These are phyloP conservation scores for Crepidotus variabilis DNA, from an alignment of 768 basidiomycete genomes.

Conservation along the genomic window DNA sequence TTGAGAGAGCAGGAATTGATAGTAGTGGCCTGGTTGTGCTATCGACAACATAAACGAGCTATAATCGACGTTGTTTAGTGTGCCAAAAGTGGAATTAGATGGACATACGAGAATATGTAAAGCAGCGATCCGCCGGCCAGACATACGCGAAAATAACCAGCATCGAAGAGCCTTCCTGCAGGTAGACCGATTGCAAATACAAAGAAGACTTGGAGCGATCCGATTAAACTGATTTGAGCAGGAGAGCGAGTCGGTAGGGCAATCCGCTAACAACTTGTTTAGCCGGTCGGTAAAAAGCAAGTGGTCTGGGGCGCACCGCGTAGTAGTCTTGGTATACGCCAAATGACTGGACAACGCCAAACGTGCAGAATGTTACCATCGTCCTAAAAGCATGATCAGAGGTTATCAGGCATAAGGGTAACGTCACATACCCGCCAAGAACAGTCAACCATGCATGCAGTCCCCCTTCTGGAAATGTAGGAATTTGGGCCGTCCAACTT, in stretches of 20 bases:
- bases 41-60: constrained; percentile 52
- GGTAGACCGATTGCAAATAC: constrained; percentile 42
- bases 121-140: constrained; percentile 33
- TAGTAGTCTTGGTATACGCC: constrained; percentile 54
- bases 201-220: constrained; percentile 46
- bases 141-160: constrained; percentile 45
- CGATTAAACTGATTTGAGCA: constrained; percentile 47
- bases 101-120: constrained; percentile 39
- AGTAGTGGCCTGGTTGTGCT: constrained; percentile 41
- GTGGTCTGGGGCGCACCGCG: constrained; percentile 25
- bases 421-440: constrained; percentile 36
- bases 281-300: not conserved
- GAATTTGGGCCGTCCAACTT: constrained; percentile 4
- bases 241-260: constrained; percentile 35
- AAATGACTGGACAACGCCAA: constrained; percentile 46
- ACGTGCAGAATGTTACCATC: constrained; percentile 44
- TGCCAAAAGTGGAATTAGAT: not conserved
- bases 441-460: constrained; percentile 42
- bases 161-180: constrained; percentile 43
- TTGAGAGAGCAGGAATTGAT: constrained; percentile 52
- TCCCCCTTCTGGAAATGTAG: constrained; percentile 41
- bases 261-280: constrained; percentile 22
- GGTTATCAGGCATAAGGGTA: not conserved
- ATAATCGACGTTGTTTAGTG: not conserved
- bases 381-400: constrained; percentile 21